Base-by-base conservation (phyloP, 495 filamentous ascomycete genomes). In the Cercophora newfieldiana region DNA sequence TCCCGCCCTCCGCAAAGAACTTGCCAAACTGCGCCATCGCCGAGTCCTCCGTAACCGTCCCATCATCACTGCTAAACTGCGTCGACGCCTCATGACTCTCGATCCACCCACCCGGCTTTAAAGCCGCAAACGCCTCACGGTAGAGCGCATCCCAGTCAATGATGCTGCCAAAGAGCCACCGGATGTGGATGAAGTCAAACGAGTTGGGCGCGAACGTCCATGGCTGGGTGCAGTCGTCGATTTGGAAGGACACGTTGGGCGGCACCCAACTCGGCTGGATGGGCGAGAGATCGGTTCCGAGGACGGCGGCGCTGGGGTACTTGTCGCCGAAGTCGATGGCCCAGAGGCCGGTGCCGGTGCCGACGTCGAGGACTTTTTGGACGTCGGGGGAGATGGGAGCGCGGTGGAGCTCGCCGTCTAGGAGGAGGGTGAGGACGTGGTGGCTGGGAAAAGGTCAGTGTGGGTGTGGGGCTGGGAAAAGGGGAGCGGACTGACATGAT, bases 311-410 rank as follows among this genome's bases (percentile, higher is more conserved):
- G 49, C 70, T 30, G 3, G 86, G 86, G 68, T 77, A 83, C 10
- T 79, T 67, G 61, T 90, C 86, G 25, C 82, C 87, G 62, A 88
- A 83, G 65, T 89, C 86, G 29, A 80, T 79, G 61, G 77, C 76
- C 77, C 77, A 80, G 51, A 79, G 30, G 7, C 58, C 58, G 4
- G 77, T 75, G 24, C 78, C 78, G 7, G 75, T 78, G 16, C 75
- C 78, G 1, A 79, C 69, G 30, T 80, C 78, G 5, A 80, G 51
- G 4, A 75, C 77, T 61, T 69, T 75, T 70, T 77, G 33, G 19
- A 61, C 21, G 1, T 37, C 59, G 19, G 71, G 66, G 1, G 61
- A 50, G n/a, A 81, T 58, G 4, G 74, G 75, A 14, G 76, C 77
- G 16, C 70, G 58, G 57, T 57, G 64, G 21, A 90, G 67, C 61